Conservation (phyloP, 768 basidiomycete genomes). For the Mycena vitilis region DNA sequence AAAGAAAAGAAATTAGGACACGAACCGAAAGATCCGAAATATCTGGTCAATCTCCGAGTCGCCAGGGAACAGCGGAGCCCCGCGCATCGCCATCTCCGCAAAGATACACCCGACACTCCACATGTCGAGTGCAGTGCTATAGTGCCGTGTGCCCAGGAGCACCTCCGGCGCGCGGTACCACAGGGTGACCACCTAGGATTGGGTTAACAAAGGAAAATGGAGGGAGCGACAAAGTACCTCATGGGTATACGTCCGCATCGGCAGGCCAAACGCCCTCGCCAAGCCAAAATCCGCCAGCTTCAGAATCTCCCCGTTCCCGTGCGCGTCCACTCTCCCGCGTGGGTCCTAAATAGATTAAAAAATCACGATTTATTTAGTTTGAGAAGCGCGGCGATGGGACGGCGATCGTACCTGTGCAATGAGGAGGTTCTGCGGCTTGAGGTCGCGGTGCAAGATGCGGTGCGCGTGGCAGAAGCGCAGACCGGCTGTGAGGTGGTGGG, state of each 20-base stretch:
- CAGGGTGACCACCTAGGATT: conserved; percentile 89
- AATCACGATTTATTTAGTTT: too few relatives aligned
- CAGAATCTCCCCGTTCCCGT: conserved; percentile 81
- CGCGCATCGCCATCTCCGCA: conserved; percentile 97
- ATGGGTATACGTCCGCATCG: conserved; percentile 97
- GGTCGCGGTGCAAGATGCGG: conserved; percentile 94
- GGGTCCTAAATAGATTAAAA: too few relatives aligned
- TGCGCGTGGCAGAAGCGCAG: conserved; percentile 95
- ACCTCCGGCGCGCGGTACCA: conserved; percentile 99
- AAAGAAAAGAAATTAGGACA: background rate
- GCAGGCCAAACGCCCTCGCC: conserved; percentile 96
- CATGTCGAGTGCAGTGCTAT: conserved; percentile 98
- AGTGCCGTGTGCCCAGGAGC: conserved; percentile 93
- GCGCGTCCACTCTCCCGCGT: conserved; percentile 20
- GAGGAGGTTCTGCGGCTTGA: conserved; percentile 96
- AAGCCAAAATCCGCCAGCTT: conserved; percentile 98
- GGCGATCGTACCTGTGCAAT: conserved; percentile 56
- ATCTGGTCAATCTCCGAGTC: conserved; percentile 99
- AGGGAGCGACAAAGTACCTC: conserved; percentile 65
- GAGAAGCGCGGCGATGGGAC: too few relatives aligned
- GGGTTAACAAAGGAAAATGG: background rate
- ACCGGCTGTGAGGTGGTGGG: conserved; percentile 91
- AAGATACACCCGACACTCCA: conserved; percentile 99
- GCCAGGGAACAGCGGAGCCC: conserved; percentile 92
- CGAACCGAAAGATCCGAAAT: conserved; percentile 97